Evolutionary conservation across 2,329 filamentous ascomycete species (phyloP).

Genomic region (Teratosphaeria zuluensis): DNA sequence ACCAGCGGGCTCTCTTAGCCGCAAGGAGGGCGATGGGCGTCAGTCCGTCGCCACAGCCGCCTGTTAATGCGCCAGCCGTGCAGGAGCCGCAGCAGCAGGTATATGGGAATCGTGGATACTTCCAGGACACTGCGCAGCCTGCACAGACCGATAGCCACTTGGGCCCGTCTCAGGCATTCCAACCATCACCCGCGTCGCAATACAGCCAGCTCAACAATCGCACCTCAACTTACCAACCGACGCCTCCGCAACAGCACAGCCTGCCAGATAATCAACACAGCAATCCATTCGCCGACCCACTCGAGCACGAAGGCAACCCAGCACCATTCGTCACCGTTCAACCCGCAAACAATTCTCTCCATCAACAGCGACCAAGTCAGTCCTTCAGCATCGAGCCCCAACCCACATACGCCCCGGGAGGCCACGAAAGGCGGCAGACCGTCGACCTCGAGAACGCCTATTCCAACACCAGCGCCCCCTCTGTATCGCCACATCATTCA

Average conservation of each 20-base stretch:
- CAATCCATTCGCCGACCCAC: constrained; percentile 35
- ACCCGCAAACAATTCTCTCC: neutral
- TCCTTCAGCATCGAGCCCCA: constrained; percentile 15
- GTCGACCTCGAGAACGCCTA: constrained; percentile 19
- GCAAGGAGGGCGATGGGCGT: constrained; percentile 39
- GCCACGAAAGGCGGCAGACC: constrained; percentile 10
- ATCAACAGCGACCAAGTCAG: constrained; percentile 6
- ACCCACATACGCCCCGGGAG: neutral
- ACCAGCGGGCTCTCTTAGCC: constrained; percentile 66
- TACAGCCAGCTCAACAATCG: constrained; percentile 1
- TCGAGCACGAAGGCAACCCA: constrained; percentile 25
- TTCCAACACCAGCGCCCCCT: neutral
- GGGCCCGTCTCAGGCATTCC: constrained; percentile 5
- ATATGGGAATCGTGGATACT: neutral
- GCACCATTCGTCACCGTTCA: constrained; percentile 10
- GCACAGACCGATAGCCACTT: constrained; percentile 7
- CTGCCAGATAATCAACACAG: constrained; percentile 14
- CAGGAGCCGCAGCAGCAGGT: neutral
- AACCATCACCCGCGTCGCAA: constrained; percentile 1
- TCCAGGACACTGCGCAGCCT: neutral
- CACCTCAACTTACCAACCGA: constrained; percentile 6
- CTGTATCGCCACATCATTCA: neutral
- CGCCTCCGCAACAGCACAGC: constrained; percentile 1
- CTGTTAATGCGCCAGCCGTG: constrained; percentile 2
- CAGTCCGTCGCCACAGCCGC: constrained; percentile 13